Evolutionary conservation across 139 green algal species (phyloP).

Genomic region (Monoraphidium neglectum): DNA sequence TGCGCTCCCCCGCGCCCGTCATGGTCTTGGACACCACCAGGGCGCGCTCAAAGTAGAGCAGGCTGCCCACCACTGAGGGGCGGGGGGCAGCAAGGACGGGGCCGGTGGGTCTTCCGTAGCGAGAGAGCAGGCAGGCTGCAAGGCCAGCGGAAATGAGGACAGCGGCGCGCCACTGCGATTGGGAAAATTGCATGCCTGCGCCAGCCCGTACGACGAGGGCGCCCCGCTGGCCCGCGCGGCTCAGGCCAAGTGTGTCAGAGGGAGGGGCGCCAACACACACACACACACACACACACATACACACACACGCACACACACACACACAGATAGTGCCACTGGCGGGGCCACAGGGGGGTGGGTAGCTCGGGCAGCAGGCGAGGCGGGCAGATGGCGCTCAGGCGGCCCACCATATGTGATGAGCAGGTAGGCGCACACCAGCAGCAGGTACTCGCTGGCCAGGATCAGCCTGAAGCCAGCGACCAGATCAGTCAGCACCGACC

Average conservation of each 20-base stretch:
- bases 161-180: too few relatives aligned
- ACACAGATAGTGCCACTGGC: neutral
- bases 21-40: constrained; percentile 48
- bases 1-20: constrained; percentile 31
- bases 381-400: neutral
- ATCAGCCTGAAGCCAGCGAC: constrained; percentile 60
- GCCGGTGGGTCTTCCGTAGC: too few relatives aligned
- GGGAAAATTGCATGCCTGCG: too few relatives aligned
- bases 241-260: constrained; percentile 2
- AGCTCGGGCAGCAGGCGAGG: neutral
- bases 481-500: neutral
- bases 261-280: neutral
- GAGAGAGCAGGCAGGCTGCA: too few relatives aligned
- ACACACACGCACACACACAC: neutral
- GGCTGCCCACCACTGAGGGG: constrained; percentile 36
- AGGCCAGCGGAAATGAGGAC: too few relatives aligned
- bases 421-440: constrained; percentile 71
- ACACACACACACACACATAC: neutral
- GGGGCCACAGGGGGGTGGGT: neutral
- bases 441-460: constrained; percentile 59
- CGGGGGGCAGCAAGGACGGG: too few relatives aligned
- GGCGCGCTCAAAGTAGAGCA: constrained; percentile 82
- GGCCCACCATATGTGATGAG: constrained; percentile 51
- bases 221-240: too few relatives aligned
- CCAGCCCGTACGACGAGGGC: too few relatives aligned